Conservation (phyloP, 805 yeast species). For the Candida arabinofermentans region DNA sequence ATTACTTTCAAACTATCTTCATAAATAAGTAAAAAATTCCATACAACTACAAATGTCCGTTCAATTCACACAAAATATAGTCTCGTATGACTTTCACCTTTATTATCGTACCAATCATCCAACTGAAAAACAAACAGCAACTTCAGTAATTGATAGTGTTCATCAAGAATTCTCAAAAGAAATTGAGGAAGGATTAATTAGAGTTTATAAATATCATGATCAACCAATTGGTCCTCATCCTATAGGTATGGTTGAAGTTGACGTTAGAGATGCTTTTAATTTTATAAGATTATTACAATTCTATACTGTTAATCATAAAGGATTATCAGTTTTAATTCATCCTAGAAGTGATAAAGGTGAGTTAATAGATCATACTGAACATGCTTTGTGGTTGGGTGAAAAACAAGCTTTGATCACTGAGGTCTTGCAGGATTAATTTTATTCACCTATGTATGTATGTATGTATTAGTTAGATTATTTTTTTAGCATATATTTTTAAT, state of each 20-base stretch:
- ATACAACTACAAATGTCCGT: too few species aligned
- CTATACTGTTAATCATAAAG: slow-evolving; percentile 50
- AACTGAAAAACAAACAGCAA: slow-evolving; percentile 33
- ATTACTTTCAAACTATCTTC: too few species aligned
- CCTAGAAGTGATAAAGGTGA: slow-evolving; percentile 43
- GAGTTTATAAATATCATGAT: slow-evolving; percentile 44
- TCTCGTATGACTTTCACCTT: slow-evolving; percentile 53
- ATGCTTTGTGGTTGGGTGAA: slow-evolving; percentile 56
- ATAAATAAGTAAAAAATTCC: too few species aligned
- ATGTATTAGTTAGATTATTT: too few species aligned
- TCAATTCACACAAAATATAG: slow-evolving; percentile 21
- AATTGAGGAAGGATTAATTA: slow-evolving; percentile 35
- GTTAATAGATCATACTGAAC: slow-evolving; percentile 45
- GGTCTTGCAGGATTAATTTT: neutral
- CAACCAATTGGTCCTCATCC: slow-evolving; percentile 58
- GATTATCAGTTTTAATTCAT: slow-evolving; percentile 50
- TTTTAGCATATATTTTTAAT: too few species aligned
- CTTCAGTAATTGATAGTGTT: slow-evolving; percentile 21
- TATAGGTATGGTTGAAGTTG: slow-evolving; percentile 54
- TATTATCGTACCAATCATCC: slow-evolving; percentile 40
- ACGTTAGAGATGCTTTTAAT: slow-evolving; percentile 42
- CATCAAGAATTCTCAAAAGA: slow-evolving; percentile 12
- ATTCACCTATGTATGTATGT: neutral
- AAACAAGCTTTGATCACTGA: slow-evolving; percentile 16
- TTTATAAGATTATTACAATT: slow-evolving; percentile 44